Evolutionary conservation across 176 grass and related monocot species (phyloP).

Genomic region (Cenchrus americanus): DNA sequence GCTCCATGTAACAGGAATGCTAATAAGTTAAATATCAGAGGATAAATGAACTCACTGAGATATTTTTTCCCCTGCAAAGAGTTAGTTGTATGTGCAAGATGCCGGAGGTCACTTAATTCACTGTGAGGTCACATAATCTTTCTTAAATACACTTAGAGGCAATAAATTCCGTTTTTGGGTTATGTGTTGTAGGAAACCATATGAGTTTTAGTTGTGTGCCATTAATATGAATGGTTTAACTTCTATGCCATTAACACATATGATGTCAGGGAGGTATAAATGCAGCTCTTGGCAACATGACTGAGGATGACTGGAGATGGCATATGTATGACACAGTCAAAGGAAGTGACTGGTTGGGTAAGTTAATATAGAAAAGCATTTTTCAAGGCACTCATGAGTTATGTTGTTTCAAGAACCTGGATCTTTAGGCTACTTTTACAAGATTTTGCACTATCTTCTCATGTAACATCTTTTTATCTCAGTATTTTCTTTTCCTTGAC

Average conservation of each 20-base stretch:
- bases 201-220: not conserved
- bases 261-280: not conserved
- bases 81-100: not conserved
- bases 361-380: constrained; percentile 1
- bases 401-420: not conserved
- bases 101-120: not conserved
- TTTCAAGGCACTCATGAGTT: not conserved
- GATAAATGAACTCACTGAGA: not conserved
- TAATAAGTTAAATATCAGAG: not conserved
- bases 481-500: not conserved
- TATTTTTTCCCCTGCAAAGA: not conserved
- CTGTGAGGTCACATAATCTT: not conserved
- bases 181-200: not conserved
- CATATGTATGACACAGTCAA: constrained; percentile 5
- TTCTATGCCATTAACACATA: not conserved
- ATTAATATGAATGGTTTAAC: not conserved
- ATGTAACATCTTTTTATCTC: not conserved
- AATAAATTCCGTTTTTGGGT: not conserved
- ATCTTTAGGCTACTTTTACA: not conserved
- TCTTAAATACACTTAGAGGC: not conserved
- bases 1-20: not conserved
- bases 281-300: constrained; percentile 4
- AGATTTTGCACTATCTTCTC: not conserved
- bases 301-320: constrained; percentile 6
- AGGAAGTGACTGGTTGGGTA: not conserved